Evolutionary conservation across 768 basidiomycete species (phyloP), one percentile per base, ranked within the genome.

Genomic region (Gautieria morchelliformis): DNA sequence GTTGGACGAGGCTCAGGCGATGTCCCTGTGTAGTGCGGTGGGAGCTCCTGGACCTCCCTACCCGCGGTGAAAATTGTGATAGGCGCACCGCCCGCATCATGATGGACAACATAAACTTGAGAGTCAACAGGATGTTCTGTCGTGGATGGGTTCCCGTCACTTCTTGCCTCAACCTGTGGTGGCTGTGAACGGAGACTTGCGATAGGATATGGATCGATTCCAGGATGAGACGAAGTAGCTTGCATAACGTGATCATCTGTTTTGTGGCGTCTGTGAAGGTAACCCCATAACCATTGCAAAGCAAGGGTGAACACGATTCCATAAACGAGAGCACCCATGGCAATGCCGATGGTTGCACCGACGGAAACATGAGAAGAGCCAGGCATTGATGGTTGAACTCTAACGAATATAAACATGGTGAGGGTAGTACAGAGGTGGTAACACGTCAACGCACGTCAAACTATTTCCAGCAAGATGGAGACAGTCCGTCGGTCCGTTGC

Each of bases 311-410:
- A 52, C 3, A 66, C 52, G 3, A 56, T 60, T 0, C 54, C 64
- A 20, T 64, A 14, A 5, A 64, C 22, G 1, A 55, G 33, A 2
- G 64, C 62, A 5, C 59, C 67, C 24, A 66, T 58, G 5, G 60
- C 51, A 12, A 59, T 59, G 24, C 68, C 66, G 3, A 66, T 14
- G 0, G 62, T 63, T 4, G 63, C 64, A 14, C 61, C 65, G 17
- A 55, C 52, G 1, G 68, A 64, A 2, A 63, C 42, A 1, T 32
- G 15, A 10, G 52, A 59, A 9, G 65, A 67, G 42, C 58, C 61
- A 2, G n/a, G 27, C 7, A 61, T 32, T 9, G 64, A 65, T 56
- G 7, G 20, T 24, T 56, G 44, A 11, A 39, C n/a, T 35, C 51
- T 52, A 32, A 55, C 15, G 47, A 15, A 15, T 32, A 1, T 37